These are phyloP conservation scores for Yamadazyma trypodendri DNA, from an alignment of 1,139 yeast genomes.

Conservation along the genomic window DNA sequence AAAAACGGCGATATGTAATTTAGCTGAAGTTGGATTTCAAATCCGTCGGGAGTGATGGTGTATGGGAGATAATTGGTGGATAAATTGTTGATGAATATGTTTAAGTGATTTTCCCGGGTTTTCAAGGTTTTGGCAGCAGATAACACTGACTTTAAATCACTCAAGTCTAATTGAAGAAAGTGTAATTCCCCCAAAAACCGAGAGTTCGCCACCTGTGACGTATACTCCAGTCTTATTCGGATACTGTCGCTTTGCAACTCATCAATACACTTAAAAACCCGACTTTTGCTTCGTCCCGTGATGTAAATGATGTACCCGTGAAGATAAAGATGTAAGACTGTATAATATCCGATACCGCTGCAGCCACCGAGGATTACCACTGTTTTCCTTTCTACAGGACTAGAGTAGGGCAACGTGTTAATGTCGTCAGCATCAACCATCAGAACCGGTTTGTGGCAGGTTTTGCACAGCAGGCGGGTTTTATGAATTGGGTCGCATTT, in stretches of 20 bases:
- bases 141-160: constrained; percentile 57
- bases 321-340: constrained; percentile 69
- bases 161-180: constrained; percentile 61
- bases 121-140: constrained; percentile 52
- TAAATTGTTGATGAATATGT: constrained; percentile 74
- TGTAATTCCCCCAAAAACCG: constrained; percentile 53
- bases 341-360: constrained; percentile 77
- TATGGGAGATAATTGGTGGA: constrained; percentile 80
- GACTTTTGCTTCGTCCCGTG: constrained; percentile 63
- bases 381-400: constrained; percentile 51
- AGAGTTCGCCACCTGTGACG: constrained; percentile 15
- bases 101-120: constrained; percentile 50
- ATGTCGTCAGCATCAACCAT: constrained; percentile 21
- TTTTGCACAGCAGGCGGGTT: no score
- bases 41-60: constrained; percentile 62
- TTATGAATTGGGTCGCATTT: no score
- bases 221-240: constrained; percentile 22
- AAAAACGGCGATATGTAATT: constrained; percentile 77
- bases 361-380: constrained; percentile 81
- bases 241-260: constrained; percentile 56
- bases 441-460: no score
- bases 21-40: constrained; percentile 79
- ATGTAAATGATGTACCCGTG: constrained; percentile 78
- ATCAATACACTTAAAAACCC: constrained; percentile 55
- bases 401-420: constrained; percentile 32